Conservation (phyloP, 805 yeast species). For the Saccharomycopsis fibuligera region DNA sequence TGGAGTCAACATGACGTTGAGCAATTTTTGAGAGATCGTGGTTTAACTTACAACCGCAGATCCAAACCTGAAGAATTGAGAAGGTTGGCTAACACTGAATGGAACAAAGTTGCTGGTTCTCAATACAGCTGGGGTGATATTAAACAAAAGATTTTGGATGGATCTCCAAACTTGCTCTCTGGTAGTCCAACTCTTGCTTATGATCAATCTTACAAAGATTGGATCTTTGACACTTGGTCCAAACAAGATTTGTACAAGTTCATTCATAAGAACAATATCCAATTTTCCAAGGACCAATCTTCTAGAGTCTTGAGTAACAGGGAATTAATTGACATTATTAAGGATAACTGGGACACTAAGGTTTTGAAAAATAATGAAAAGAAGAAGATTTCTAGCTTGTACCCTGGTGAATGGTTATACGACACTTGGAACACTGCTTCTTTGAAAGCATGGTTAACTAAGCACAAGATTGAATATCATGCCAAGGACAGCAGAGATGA, state of each 20-base stretch:
- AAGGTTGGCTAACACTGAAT: conserved; percentile 27
- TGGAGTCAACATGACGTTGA: conserved; percentile 36
- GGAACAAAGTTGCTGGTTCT: conserved; percentile 23
- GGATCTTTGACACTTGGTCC: conserved; percentile 48
- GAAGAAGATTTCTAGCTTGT: conserved; percentile 35
- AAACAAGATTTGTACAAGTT: conserved; percentile 29
- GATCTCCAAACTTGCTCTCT: not conserved
- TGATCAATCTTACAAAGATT: conserved; percentile 25
- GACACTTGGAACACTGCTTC: conserved; percentile 46
- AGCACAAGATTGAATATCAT: conserved; percentile 35
- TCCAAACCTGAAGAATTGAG: conserved; percentile 25
- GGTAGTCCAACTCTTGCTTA: conserved; percentile 2
- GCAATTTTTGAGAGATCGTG: conserved; percentile 29
- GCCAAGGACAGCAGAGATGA: conserved; percentile 36
- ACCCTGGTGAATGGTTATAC: conserved; percentile 48
- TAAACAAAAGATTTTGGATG: conserved; percentile 10
- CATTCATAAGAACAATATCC: conserved; percentile 30
- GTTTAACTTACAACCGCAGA: conserved; percentile 24
- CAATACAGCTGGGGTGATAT: not conserved
- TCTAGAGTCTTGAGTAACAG: conserved; percentile 20
- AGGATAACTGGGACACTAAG: conserved; percentile 35
- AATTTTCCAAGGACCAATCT: conserved; percentile 21
- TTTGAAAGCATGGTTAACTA: conserved; percentile 42
- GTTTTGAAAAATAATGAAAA: conserved; percentile 37
- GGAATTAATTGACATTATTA: conserved; percentile 33